These are phyloP conservation scores for Fusarium sp. DNA, from an alignment of 2,329 filamentous ascomycete genomes.

Conservation along the genomic window DNA sequence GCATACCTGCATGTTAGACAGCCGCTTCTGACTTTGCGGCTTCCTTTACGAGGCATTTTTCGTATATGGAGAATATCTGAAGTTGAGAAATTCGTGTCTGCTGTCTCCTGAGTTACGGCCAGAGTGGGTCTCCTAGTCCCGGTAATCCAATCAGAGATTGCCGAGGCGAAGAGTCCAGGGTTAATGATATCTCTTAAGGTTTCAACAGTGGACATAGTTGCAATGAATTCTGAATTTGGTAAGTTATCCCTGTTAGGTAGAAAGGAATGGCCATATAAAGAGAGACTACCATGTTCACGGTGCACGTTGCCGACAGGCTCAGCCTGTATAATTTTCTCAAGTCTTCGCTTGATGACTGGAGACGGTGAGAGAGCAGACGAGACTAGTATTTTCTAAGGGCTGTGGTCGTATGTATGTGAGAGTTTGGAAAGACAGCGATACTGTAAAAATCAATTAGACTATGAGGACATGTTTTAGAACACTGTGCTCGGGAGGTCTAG, in stretches of 20 bases:
- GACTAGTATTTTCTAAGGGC: slow-evolving; percentile 29
- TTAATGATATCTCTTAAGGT: too few relatives aligned
- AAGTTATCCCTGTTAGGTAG: too few relatives aligned
- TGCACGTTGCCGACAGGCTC: too few relatives aligned
- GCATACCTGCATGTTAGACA: slow-evolving; percentile 18
- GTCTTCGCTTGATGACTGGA: too few relatives aligned
- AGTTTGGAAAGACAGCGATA: background rate
- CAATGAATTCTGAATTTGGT: too few relatives aligned
- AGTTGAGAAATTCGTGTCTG: background rate
- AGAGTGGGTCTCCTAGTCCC: too few relatives aligned
- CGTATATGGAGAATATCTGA: background rate
- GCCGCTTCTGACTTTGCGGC: slow-evolving; percentile 18
- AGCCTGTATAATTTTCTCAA: too few relatives aligned
- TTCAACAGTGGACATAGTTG: too few relatives aligned
- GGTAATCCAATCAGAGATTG: background rate
- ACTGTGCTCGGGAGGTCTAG: too few relatives aligned
- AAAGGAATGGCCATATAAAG: too few relatives aligned
- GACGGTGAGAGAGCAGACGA: slow-evolving; percentile 31
- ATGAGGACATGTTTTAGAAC: background rate
- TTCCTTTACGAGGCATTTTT: slow-evolving; percentile 25
- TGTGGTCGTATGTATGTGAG: slow-evolving; percentile 37
- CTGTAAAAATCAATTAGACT: background rate
- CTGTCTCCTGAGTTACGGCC: background rate
- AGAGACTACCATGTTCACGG: too few relatives aligned
- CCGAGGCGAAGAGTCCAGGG: background rate